Evolutionary conservation across 2,329 filamentous ascomycete species (phyloP).

Genomic region (Arthrocladium fulminans): DNA sequence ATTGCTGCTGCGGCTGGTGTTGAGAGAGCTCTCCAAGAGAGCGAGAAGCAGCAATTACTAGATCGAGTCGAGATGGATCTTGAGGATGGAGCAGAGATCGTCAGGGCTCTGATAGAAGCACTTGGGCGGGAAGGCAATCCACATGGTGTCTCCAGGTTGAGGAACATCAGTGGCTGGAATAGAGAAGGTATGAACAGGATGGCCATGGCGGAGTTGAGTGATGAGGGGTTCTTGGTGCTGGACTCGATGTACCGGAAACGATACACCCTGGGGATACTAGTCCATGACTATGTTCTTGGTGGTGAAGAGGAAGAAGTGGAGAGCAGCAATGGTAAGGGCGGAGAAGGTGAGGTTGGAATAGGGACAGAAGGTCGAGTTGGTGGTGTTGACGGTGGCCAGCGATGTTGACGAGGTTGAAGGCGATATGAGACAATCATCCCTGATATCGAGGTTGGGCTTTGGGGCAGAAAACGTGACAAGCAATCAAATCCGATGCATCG

Average conservation of each 20-base stretch:
- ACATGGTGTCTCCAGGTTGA: background rate
- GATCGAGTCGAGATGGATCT: background rate
- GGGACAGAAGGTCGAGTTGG: background rate
- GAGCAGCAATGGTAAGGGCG: background rate
- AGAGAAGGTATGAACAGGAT: background rate
- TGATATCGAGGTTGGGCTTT: background rate
- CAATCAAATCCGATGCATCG: too few relatives aligned
- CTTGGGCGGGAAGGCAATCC: background rate
- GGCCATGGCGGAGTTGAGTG: background rate
- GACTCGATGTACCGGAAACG: background rate
- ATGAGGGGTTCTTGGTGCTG: slow-evolving; percentile 2
- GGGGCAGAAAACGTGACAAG: background rate
- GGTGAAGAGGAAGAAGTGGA: slow-evolving; percentile 21
- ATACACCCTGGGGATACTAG: background rate
- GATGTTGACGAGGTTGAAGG: background rate
- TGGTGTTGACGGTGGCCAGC: background rate
- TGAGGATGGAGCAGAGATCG: background rate
- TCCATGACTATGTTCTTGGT: background rate
- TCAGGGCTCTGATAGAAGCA: background rate
- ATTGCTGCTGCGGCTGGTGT: background rate
- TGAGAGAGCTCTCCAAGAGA: background rate
- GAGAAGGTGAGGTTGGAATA: background rate
- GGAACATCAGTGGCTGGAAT: background rate
- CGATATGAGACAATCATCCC: background rate
- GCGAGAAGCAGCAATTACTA: background rate